Evolutionary conservation across 2,329 filamentous ascomycete genomes (phyloP).

Genomic region (Diplodia scrobiculata): DNA sequence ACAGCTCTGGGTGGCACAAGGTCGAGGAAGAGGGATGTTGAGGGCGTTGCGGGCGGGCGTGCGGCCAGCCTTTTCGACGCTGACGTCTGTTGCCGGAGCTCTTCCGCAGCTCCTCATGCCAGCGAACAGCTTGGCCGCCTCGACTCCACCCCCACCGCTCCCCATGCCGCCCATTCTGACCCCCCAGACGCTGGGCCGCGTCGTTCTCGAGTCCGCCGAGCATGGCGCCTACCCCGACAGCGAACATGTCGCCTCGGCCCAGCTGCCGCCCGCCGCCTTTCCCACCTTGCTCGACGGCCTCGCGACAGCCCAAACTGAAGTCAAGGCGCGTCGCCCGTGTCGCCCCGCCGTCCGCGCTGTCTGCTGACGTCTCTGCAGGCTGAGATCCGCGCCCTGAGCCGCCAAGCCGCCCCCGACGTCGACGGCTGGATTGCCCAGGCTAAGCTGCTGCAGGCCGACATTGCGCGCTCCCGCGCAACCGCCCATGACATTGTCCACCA

Average conservation of each 20-base stretch:
- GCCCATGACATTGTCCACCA: constrained; percentile 79
- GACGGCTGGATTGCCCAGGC: constrained; percentile 85
- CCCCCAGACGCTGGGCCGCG: constrained; percentile 55
- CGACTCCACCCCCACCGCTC: background rate
- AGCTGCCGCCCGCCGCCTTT: constrained; percentile 54
- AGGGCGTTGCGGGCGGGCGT: constrained; percentile 8
- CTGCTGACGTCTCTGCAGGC: constrained; percentile 49
- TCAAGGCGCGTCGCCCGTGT: constrained; percentile 50
- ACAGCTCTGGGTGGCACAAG: background rate
- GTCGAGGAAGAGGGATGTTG: too few species aligned
- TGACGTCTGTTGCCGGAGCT: constrained; percentile 20
- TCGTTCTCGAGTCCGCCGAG: constrained; percentile 65
- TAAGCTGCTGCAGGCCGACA: constrained; percentile 80
- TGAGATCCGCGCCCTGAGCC: constrained; percentile 75
- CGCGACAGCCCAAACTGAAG: constrained; percentile 54
- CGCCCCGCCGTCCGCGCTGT: constrained; percentile 30
- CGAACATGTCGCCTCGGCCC: constrained; percentile 58
- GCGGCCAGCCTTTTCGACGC: constrained; percentile 7
- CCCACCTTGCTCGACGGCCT: constrained; percentile 56
- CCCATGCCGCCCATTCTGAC: constrained; percentile 35
- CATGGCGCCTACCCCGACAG: constrained; percentile 60
- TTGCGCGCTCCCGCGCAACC: constrained; percentile 74
- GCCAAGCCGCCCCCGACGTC: constrained; percentile 75
- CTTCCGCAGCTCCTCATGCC: constrained; percentile 13
- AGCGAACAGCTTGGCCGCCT: background rate